Conservation (phyloP, 148 eudicot genomes). For the Bassia scoparia region DNA sequence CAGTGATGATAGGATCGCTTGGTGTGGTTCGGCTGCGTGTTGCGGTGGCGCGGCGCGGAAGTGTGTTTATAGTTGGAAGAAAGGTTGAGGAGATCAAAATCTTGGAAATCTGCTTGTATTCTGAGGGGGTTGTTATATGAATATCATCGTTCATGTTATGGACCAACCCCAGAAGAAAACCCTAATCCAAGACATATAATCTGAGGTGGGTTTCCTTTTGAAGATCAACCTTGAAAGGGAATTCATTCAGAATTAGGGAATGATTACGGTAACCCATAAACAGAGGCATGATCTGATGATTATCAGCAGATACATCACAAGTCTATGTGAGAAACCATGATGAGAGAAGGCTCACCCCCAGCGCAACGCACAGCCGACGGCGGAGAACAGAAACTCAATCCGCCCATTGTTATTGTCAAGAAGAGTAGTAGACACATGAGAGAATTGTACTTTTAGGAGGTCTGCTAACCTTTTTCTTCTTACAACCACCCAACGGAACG, state of each 20-base stretch:
- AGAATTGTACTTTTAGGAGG: not conserved
- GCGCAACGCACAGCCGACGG: no score
- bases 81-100: slow-evolving; percentile 31
- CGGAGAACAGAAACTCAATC: no score
- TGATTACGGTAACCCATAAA: slow-evolving; percentile 34
- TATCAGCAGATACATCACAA: no score
- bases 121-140: not conserved
- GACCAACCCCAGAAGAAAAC: slow-evolving; percentile 36
- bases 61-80: slow-evolving; percentile 31
- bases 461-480: slow-evolving; percentile 47
- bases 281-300: slow-evolving; percentile 25
- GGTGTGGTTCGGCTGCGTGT: slow-evolving; percentile 1
- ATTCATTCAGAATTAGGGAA: slow-evolving; percentile 29
- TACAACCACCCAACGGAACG: slow-evolving; percentile 58
- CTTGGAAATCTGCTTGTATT: slow-evolving; percentile 32
- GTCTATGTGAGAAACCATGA: no score
- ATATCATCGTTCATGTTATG: slow-evolving; percentile 6
- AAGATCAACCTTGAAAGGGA: slow-evolving; percentile 44
- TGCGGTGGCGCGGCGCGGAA: slow-evolving; percentile 30
- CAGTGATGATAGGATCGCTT: slow-evolving; percentile 17
- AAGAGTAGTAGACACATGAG: no score
- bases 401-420: no score
- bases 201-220: slow-evolving; percentile 33
- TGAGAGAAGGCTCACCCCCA: no score
- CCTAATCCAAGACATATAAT: slow-evolving; percentile 49